These are phyloP conservation scores for Trebouxia sp. DNA, from an alignment of 139 green algal species.

Conservation along the genomic window DNA sequence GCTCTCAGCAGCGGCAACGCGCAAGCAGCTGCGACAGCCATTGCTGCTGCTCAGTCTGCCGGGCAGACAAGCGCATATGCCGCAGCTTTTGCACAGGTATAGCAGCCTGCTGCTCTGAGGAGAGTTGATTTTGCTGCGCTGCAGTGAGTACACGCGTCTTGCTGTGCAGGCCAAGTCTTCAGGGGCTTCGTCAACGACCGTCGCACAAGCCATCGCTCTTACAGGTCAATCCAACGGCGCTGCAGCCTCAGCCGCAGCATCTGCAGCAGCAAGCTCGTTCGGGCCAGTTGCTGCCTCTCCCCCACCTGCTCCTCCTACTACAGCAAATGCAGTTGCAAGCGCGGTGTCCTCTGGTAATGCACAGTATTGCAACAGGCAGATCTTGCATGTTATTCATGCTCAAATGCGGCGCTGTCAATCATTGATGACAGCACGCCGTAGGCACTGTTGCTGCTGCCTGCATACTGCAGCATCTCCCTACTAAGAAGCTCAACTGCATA, in stretches of 20 bases:
- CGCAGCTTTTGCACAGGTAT: slow-evolving; percentile 3
- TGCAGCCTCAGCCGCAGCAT: background rate
- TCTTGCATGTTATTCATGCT: background rate
- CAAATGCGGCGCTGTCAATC: background rate
- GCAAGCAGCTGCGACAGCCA: background rate
- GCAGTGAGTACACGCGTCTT: no score
- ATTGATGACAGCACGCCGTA: no score
- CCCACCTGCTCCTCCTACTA: background rate
- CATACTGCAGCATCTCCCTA: no score
- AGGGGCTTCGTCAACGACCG: background rate
- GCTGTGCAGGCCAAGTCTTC: slow-evolving; percentile 6
- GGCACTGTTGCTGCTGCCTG: no score
- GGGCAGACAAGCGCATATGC: background rate
- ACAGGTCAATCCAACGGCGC: background rate
- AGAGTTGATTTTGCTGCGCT: no score
- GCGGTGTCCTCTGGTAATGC: background rate
- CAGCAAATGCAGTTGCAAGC: background rate
- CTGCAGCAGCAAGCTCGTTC: background rate
- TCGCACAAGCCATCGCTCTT: slow-evolving; percentile 1
- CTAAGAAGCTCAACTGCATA: no score
- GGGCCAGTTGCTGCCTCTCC: background rate
- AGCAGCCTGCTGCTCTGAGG: no score
- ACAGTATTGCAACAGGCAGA: background rate
- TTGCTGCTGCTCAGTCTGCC: slow-evolving; percentile 10
- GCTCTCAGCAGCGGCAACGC: background rate